Conservation (phyloP, 106 monocot species). For the Iris macrosiphon region DNA sequence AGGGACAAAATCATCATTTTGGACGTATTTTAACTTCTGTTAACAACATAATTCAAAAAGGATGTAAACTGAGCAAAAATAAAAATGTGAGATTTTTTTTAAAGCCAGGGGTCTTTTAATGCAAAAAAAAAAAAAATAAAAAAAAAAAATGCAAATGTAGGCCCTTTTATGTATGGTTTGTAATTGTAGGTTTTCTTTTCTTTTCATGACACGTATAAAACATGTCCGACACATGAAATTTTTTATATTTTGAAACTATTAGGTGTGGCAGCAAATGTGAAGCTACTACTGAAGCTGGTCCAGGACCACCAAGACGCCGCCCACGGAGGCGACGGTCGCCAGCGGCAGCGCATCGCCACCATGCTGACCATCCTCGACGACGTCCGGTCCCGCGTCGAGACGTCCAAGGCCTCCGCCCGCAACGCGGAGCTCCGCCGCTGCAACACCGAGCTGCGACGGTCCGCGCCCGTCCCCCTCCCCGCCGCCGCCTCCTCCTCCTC, state of each 20-base stretch:
- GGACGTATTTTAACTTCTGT: no score
- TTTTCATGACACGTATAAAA: no score
- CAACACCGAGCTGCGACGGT: conserved; percentile 39
- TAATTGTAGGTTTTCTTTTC: no score
- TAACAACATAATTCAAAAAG: no score
- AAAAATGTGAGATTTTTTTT: no score
- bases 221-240: no score
- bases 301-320: conserved; percentile 22
- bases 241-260: not conserved
- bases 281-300: conserved; percentile 35
- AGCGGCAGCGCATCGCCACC: conserved; percentile 14
- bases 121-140: no score
- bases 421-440: conserved; percentile 48
- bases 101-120: no score
- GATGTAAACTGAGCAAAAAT: no score
- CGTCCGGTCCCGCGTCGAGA: conserved; percentile 30
- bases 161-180: no score
- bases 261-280: conserved; percentile 37
- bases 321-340: conserved; percentile 10
- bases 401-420: conserved; percentile 1
- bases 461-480: not conserved
- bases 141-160: no score
- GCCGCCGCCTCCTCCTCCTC: not conserved
- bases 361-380: conserved; percentile 47
- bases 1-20: no score